Conservation (phyloP, 1,284 basidiomycete species). For the Naganishia albida region DNA sequence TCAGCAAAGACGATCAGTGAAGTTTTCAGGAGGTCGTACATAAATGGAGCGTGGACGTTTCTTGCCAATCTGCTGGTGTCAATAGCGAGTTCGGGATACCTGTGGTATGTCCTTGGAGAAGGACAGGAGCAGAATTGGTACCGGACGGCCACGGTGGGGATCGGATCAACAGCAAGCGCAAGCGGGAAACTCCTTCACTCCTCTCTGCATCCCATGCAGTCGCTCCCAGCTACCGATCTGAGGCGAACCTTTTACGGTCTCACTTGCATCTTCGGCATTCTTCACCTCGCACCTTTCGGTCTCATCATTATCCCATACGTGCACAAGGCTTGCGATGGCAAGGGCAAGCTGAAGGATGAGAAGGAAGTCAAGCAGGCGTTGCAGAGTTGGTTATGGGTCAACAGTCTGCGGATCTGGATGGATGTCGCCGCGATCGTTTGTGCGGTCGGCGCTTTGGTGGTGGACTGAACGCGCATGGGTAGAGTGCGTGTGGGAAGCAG, state of each 20-base stretch:
- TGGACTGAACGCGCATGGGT: constrained; percentile 6
- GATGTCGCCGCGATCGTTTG: constrained; percentile 32
- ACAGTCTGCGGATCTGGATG: constrained; percentile 34
- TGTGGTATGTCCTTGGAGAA: constrained; percentile 24
- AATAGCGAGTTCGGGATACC: constrained; percentile 28
- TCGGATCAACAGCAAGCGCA: constrained; percentile 1
- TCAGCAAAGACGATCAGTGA: constrained; percentile 32
- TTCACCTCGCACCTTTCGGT: constrained; percentile 35
- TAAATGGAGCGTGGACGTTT: constrained; percentile 35
- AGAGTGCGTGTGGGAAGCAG: neutral
- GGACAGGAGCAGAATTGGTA: constrained; percentile 14
- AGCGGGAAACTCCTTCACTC: neutral
- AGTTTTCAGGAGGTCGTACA: constrained; percentile 34
- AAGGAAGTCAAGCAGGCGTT: constrained; percentile 34
- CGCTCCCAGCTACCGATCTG: constrained; percentile 15
- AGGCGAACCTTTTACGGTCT: constrained; percentile 31
- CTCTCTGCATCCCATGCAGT: constrained; percentile 16
- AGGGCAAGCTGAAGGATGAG: constrained; percentile 29
- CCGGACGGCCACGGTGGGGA: neutral
- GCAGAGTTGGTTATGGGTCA: constrained; percentile 34
- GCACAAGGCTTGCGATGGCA: constrained; percentile 26
- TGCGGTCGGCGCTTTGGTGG: constrained; percentile 32
- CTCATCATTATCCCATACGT: constrained; percentile 32
- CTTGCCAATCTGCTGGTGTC: constrained; percentile 32
- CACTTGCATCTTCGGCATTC: constrained; percentile 33